Conservation (phyloP, 1,284 basidiomycete species). For the Austropuccinia psidii region DNA sequence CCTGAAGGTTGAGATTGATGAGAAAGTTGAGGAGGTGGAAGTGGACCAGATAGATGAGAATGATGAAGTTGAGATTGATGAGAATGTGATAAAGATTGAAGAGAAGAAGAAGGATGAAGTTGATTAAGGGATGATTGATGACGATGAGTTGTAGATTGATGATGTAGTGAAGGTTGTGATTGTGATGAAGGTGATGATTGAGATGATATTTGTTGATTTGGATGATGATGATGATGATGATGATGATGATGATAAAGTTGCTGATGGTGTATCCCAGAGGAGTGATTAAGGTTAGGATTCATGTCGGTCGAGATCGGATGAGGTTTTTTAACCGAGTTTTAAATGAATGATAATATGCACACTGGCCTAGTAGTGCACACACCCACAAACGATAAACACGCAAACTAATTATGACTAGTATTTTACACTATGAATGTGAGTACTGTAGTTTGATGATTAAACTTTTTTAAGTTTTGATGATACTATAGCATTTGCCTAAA, state of each 20-base stretch:
- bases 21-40: background rate
- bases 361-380: too few relatives aligned
- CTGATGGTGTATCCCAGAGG: background rate
- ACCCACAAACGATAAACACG: too few relatives aligned
- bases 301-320: too few relatives aligned
- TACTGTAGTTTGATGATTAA: too few relatives aligned
- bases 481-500: too few relatives aligned
- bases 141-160: background rate
- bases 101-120: background rate
- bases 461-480: too few relatives aligned
- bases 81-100: slow-evolving; percentile 5
- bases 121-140: background rate
- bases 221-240: background rate
- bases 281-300: slow-evolving; percentile 35
- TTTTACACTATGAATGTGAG: too few relatives aligned
- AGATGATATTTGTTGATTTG: too few relatives aligned
- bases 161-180: background rate
- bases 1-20: background rate
- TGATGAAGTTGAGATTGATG: background rate
- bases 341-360: too few relatives aligned
- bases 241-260: background rate
- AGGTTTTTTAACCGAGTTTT: too few relatives aligned
- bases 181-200: slow-evolving; percentile 29
- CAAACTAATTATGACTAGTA: too few relatives aligned
- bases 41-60: background rate